Percentiles rank a stretch among this genome's conserved stretches.
Evolutionary conservation across 1,284 basidiomycete genomes (phyloP).

Genomic region (Pascua sp.): DNA sequence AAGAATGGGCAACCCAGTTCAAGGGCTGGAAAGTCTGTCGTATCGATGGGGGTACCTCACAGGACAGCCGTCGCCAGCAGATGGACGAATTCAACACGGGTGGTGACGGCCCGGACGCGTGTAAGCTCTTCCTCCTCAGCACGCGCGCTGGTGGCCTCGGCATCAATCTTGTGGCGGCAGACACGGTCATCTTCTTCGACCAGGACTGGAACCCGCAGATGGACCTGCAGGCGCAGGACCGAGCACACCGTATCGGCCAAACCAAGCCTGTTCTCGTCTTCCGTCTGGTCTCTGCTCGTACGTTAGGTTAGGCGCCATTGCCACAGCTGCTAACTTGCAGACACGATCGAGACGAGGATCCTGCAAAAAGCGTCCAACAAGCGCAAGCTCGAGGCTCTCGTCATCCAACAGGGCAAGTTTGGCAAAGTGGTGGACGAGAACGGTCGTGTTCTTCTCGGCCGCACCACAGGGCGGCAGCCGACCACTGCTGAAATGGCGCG

Average conservation of each 20-base stretch:
- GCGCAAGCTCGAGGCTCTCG: constrained; percentile 83
- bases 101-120: constrained; percentile 66
- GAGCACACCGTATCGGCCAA: constrained; percentile 93
- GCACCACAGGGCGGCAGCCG: constrained; percentile 45
- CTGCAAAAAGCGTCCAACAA: constrained; percentile 83
- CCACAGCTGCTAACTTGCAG: constrained; percentile 6
- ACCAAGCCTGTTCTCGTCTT: constrained; percentile 83
- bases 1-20: constrained; percentile 80
- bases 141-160: constrained; percentile 90
- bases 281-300: constrained; percentile 70
- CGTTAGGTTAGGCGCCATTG: constrained; percentile 1
- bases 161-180: constrained; percentile 88
- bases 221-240: constrained; percentile 93
- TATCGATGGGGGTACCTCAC: constrained; percentile 80
- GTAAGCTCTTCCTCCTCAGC: constrained; percentile 80
- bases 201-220: constrained; percentile 96
- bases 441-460: constrained; percentile 55
- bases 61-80: constrained; percentile 73
- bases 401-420: constrained; percentile 89
- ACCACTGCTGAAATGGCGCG: constrained; percentile 76
- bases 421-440: constrained; percentile 56
- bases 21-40: constrained; percentile 80
- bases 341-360: constrained; percentile 88
- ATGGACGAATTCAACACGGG: constrained; percentile 80
- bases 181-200: constrained; percentile 93